Conservation (phyloP, 441 rosid species). For the Erodium texanum region DNA sequence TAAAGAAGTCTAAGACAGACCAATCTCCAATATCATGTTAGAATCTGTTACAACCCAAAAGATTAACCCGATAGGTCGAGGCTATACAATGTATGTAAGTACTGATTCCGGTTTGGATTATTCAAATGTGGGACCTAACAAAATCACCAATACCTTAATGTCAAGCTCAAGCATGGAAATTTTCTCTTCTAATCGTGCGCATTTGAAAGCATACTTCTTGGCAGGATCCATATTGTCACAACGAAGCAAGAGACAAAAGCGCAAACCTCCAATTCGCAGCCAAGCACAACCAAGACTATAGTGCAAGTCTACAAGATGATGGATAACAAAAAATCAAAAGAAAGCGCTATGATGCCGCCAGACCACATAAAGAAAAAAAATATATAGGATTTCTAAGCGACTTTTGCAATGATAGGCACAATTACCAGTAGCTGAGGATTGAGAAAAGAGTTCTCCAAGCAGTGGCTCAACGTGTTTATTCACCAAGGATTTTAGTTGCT, state of each 20-base stretch:
- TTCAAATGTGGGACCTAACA: too few species aligned
- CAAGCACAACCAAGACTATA: constrained; percentile 60
- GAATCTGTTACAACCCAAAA: neutral
- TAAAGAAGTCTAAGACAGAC: too few species aligned
- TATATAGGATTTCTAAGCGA: neutral
- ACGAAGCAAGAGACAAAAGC: constrained; percentile 60
- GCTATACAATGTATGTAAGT: neutral
- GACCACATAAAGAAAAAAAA: neutral
- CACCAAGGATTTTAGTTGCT: constrained; percentile 42
- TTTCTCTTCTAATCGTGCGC: constrained; percentile 44
- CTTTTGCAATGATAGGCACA: neutral
- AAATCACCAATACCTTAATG: constrained; percentile 42
- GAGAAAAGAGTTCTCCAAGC: constrained; percentile 48
- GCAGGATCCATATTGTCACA: constrained; percentile 74
- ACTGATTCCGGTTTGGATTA: too few species aligned
- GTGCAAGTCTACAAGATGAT: constrained; percentile 32
- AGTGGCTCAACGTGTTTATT: constrained; percentile 45
- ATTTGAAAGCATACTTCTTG: constrained; percentile 60
- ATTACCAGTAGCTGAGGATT: constrained; percentile 41
- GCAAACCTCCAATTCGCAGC: constrained; percentile 67
- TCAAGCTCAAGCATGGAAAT: constrained; percentile 59
- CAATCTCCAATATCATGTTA: too few species aligned
- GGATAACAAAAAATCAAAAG: neutral
- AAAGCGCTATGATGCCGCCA: neutral
- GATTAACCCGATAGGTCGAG: neutral